These are phyloP conservation scores for Fusarium domesticum DNA, from an alignment of 2,329 filamentous ascomycete genomes.

Conservation along the genomic window DNA sequence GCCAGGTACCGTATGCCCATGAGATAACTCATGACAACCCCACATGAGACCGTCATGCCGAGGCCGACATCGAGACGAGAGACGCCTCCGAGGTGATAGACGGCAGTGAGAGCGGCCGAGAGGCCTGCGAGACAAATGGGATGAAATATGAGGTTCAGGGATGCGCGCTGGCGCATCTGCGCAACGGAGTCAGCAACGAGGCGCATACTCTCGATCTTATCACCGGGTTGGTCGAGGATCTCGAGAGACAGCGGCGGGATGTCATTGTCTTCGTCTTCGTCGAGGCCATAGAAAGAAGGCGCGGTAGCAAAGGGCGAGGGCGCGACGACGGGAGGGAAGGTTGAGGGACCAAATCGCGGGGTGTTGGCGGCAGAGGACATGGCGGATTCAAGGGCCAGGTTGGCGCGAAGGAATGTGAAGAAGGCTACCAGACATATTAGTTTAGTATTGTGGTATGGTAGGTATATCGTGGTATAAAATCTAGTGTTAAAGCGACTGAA, in stretches of 20 bases:
- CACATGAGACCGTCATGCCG: slow-evolving; percentile 56
- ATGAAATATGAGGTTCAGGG: slow-evolving; percentile 61
- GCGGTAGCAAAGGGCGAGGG: slow-evolving; percentile 57
- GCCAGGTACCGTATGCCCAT: slow-evolving; percentile 59
- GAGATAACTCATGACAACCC: slow-evolving; percentile 62
- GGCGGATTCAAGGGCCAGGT: slow-evolving; percentile 66
- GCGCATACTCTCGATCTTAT: slow-evolving; percentile 65
- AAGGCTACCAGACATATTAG: slow-evolving; percentile 57
- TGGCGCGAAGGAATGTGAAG: slow-evolving; percentile 77
- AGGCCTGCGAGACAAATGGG: slow-evolving; percentile 52
- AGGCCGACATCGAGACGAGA: slow-evolving; percentile 50
- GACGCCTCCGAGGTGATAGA: slow-evolving; percentile 48
- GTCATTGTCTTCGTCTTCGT: slow-evolving; percentile 40
- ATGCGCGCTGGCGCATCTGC: slow-evolving; percentile 72
- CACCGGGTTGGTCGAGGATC: slow-evolving; percentile 50
- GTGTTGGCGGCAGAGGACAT: slow-evolving; percentile 64
- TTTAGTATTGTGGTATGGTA: slow-evolving; percentile 7
- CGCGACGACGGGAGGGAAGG: slow-evolving; percentile 36
- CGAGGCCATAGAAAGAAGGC: slow-evolving; percentile 52
- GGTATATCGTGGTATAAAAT: background rate
- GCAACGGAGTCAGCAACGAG: slow-evolving; percentile 79
- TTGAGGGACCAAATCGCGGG: slow-evolving; percentile 56
- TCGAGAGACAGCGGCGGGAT: slow-evolving; percentile 64
- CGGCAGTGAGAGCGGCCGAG: slow-evolving; percentile 40
- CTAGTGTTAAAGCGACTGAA: slow-evolving; percentile 2